A percentile compares a stretch with the other conserved stretches of the same genome.
Evolutionary conservation across 2,329 filamentous ascomycete species (phyloP).

Genomic region (Cordyceps cateniannulata): DNA sequence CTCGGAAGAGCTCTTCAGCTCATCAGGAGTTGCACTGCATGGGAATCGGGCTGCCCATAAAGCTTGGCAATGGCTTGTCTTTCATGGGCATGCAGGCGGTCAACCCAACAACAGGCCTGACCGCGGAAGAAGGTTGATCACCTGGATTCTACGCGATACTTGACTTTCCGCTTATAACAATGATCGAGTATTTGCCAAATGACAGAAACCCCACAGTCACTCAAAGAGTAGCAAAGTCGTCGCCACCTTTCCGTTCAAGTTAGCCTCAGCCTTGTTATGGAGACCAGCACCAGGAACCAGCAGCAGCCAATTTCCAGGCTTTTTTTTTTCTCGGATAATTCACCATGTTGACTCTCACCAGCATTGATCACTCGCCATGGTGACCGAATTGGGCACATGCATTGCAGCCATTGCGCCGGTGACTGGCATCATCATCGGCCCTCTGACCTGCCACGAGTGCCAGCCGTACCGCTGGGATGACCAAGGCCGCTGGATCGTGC

Average conservation of each 20-base stretch:
- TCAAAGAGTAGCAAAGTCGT: no score
- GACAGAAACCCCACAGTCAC: no score
- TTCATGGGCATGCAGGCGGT: background rate
- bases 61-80: background rate
- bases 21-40: background rate
- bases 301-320: no score
- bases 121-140: background rate
- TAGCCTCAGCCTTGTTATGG: background rate
- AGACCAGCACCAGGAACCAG: background rate
- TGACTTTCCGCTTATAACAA: background rate
- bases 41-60: background rate
- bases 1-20: background rate
- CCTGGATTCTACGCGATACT: background rate
- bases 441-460: background rate
- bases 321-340: no score
- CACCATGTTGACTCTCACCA: no score
- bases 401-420: conserved; percentile 2
- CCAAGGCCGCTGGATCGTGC: background rate
- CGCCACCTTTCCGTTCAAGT: background rate
- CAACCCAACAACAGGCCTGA: background rate
- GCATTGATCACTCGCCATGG: background rate
- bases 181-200: no score
- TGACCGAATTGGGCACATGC: background rate
- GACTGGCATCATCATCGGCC: background rate
- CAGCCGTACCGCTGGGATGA: background rate